Evolutionary conservation across 1,284 basidiomycete genomes (phyloP), one percentile per base, ranked within the genome.

Genomic region (Irpex rosettiformis): DNA sequence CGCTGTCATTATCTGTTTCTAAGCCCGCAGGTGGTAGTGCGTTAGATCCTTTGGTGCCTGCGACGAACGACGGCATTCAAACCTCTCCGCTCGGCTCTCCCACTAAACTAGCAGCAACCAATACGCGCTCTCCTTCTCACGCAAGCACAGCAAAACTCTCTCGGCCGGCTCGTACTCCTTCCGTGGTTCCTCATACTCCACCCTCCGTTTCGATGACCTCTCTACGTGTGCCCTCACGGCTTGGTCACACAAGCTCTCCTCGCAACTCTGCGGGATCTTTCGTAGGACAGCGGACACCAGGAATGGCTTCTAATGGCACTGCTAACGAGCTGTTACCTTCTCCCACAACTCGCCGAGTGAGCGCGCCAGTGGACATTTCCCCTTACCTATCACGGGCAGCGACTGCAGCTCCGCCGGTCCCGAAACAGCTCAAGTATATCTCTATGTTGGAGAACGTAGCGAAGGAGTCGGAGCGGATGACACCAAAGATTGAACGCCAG

Each of bases 371-470:
- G 5, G 83, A 86, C 64, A 82, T 87, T 56, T 86, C 84, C 4
- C 85, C 86, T 0, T 88, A 88, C 68, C 72, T 88, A 52, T 75
- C 81, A 7, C 77, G 78, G 52, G 70, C 79, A 16, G 65, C 25
- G 18, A 52, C 72, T 22, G 79, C 78, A 61, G 72, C 80, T 1
- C 80, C 80, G 13, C 74, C 77, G 5, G 84, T 83, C 33, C 79
- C 82, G 21, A 87, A 85, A 68, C 80, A 79, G 61, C 70, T 89
- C 69, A 85, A 83, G 66, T 89, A 91, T 64, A 75, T 91, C 37
- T 86, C 89, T 1, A 74, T 92, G 60, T 74, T 92, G n/a, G 89
- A 92, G 68, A 78, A 80, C 18, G 82, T 91, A 42, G 88, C 82
- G 1, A 83, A 86, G 62, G 88, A 91, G 68, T 87, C 88, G 2